Conservation (phyloP, 2,329 filamentous ascomycete genomes). For the Fusarium duplospermum region DNA sequence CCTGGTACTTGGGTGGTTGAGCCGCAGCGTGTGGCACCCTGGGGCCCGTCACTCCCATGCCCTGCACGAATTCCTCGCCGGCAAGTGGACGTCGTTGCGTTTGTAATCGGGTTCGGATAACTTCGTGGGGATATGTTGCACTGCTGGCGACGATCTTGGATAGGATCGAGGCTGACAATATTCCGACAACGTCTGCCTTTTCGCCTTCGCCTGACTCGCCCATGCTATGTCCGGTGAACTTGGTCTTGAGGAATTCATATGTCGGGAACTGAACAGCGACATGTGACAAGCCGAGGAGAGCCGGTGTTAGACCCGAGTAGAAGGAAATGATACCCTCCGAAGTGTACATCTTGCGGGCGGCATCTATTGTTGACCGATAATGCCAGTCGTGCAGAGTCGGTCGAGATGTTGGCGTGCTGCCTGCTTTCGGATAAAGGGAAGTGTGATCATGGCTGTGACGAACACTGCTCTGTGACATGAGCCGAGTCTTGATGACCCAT, state of each 20-base stretch:
- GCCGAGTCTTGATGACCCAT: conserved; percentile 98
- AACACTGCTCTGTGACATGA: conserved; percentile 89
- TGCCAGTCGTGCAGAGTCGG: conserved; percentile 83
- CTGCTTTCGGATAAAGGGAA: conserved; percentile 56
- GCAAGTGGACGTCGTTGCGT: conserved; percentile 84
- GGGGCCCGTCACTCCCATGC: conserved; percentile 56
- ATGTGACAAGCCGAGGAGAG: conserved; percentile 90
- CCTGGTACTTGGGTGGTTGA: conserved; percentile 72
- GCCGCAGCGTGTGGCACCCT: conserved; percentile 44
- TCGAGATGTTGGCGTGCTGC: conserved; percentile 66
- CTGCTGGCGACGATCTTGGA: conserved; percentile 96
- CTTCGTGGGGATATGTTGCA: conserved; percentile 96
- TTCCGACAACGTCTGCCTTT: conserved; percentile 80
- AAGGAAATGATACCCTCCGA: conserved; percentile 91
- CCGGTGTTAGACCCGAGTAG: conserved; percentile 94
- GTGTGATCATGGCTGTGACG: conserved; percentile 55
- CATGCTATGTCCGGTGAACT: conserved; percentile 91
- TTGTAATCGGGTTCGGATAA: conserved; percentile 91
- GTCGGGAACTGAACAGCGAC: conserved; percentile 97
- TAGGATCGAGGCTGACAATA: conserved; percentile 88
- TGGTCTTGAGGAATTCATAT: conserved; percentile 92
- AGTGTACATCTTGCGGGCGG: conserved; percentile 94
- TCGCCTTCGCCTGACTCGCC: conserved; percentile 67
- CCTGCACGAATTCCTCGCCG: conserved; percentile 64
- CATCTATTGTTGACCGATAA: conserved; percentile 89